Percentiles rank a stretch among this genome's conserved stretches.
Conservation (phyloP, 768 basidiomycete genomes). For the Pleurotus eryngii region DNA sequence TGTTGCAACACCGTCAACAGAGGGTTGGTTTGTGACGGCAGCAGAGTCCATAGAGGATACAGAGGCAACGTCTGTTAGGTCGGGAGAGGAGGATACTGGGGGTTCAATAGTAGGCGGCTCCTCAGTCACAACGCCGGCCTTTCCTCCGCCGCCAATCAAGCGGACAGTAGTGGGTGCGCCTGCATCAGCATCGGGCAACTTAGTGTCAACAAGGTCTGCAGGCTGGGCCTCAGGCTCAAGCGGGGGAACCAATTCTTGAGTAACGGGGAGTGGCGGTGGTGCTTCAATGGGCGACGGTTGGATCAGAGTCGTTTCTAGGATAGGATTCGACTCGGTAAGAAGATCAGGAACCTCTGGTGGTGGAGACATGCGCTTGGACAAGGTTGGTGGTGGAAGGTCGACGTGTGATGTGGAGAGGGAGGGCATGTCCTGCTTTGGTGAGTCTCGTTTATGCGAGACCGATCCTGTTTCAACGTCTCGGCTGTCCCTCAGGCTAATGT, state of each 20-base stretch:
- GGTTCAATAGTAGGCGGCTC: constrained; percentile 30
- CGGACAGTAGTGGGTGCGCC: constrained; percentile 42
- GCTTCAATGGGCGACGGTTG: constrained; percentile 19
- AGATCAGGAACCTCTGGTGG: constrained; percentile 42
- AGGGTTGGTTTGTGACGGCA: constrained; percentile 15
- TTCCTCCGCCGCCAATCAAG: constrained; percentile 55
- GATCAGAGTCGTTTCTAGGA: constrained; percentile 34
- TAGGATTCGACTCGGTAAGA: constrained; percentile 40
- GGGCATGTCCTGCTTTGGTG: constrained; percentile 14
- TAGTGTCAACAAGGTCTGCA: not conserved
- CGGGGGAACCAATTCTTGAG: not conserved
- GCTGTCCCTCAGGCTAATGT: constrained; percentile 35
- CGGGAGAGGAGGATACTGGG: constrained; percentile 29
- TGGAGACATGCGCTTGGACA: constrained; percentile 17
- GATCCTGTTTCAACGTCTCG: constrained; percentile 15
- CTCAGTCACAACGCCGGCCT: constrained; percentile 30
- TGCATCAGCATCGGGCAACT: constrained; percentile 8
- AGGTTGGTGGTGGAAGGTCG: constrained; percentile 7
- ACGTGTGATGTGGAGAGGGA: constrained; percentile 12
- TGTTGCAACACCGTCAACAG: constrained; percentile 23
- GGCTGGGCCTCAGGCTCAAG: not conserved
- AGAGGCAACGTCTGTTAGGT: constrained; percentile 21
- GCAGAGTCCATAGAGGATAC: constrained; percentile 31
- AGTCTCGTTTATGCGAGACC: constrained; percentile 14
- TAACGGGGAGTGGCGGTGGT: constrained; percentile 4